These are phyloP conservation scores for Hymenoscyphus infarciens DNA, from an alignment of 2,329 filamentous ascomycete genomes.

Conservation along the genomic window DNA sequence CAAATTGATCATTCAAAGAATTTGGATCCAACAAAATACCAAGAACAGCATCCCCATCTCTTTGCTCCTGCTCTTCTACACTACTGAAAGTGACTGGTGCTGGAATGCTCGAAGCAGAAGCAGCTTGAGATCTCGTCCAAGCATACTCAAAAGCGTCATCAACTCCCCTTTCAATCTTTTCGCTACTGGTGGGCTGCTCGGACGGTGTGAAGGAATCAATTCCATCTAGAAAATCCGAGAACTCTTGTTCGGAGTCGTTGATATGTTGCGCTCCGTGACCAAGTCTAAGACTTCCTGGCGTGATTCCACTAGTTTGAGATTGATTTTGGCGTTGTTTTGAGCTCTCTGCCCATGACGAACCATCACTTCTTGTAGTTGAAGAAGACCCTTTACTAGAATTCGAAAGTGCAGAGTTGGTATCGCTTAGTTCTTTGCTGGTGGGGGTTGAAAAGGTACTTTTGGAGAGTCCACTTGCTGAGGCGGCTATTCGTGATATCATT, in stretches of 20 bases:
- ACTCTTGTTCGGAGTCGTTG: conserved; percentile 29
- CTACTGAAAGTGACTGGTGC: conserved; percentile 8
- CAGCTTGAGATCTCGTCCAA: conserved; percentile 23
- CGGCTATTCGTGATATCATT: conserved; percentile 29
- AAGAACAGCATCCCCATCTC: conserved; percentile 42
- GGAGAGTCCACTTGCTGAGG: conserved; percentile 37
- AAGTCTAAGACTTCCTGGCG: conserved; percentile 18
- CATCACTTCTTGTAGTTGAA: conserved; percentile 15
- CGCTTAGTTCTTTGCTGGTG: conserved; percentile 23
- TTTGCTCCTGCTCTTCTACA: conserved; percentile 26
- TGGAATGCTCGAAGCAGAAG: neutral
- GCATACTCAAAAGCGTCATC: conserved; percentile 19
- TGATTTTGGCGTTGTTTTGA: conserved; percentile 20
- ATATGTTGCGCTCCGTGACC: conserved; percentile 28
- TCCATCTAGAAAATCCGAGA: conserved; percentile 32
- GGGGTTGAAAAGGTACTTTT: conserved; percentile 33
- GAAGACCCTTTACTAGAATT: conserved; percentile 28
- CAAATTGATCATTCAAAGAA: conserved; percentile 24
- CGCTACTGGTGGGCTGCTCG: conserved; percentile 5
- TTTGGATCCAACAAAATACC: conserved; percentile 38
- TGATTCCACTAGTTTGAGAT: conserved; percentile 6
- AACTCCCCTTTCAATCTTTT: neutral
- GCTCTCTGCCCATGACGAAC: conserved; percentile 24
- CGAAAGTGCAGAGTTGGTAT: conserved; percentile 24
- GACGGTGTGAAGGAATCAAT: conserved; percentile 29